Evolutionary conservation across 2,329 filamentous ascomycete genomes (phyloP), one percentile per base, ranked within the genome.

Genomic region (Stagonosporopsis cucurbitacearum): DNA sequence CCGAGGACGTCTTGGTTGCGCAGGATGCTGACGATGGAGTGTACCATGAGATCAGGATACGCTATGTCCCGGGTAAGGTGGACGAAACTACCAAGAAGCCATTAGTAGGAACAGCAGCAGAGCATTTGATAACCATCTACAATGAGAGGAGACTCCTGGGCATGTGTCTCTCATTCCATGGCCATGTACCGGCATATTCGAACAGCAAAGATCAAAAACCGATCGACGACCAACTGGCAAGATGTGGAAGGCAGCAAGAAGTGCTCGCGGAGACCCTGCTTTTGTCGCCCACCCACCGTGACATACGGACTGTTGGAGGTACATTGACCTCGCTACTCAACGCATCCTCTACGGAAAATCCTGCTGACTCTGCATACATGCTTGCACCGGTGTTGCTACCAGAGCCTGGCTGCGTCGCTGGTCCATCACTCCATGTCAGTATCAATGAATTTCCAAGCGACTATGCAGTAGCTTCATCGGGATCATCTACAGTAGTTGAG

Each of bases 61-160:
- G 55, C n/a, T 69, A 62, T 65, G 26, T 63, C 2, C 59, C 57
- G 36, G 62, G 62, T 11, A 8, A 43, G 4, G 30, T 58, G 3
- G 58, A 68, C 17, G 30, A 32, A 32, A 7, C 9, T 0, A 39
- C 19, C 17, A 36, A 53, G 6, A 52, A 22, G 5, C 25, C 43
- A 6, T 26, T 28, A 7, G 15, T 63, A 2, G 66, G 64, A 2
- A 52, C 54, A 2, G 53, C 62, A 7, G 41, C 26, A 5, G 35
- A 51, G 1, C 65, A 68, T 22, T 36, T 67, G 19, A 23, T 50
- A 12, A 51, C 47, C 0, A 62, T 68, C 4, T 61, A 57, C 37
- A 59, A 63, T 13, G 37, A 62, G 19, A 59, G 58, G 15, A 22
- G 20, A 1, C 9, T 67, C 5, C 28, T 69, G 11, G 55, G 56